Base-by-base conservation (phyloP, 768 basidiomycete genomes). In the Xerocomus brunneocitrinus region DNA sequence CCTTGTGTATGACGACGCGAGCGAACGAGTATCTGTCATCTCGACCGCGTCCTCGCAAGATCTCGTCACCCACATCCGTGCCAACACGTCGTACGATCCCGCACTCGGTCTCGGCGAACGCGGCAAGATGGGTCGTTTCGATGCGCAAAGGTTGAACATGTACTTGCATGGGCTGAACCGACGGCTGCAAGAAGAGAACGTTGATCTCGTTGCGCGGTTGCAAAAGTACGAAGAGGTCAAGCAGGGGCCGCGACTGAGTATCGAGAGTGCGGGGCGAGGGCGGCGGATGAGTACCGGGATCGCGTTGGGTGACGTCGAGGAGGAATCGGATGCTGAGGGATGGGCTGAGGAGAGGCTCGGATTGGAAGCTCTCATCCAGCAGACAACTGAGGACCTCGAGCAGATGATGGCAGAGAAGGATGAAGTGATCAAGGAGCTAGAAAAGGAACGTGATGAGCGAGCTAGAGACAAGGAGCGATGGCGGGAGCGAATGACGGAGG, bases 11-110 rank as follows among this genome's bases (percentile, higher is more conserved):
- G 83, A 84, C 53, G 72, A 75, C 13, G 73, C 69, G 4, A 70
- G 68, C 9, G 85, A 85, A 55, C 75, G 79, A 38, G 80, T 76
- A 0, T 92, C 91, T 1, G 83, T 87, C 67, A 74, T 89, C 44
- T 92, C 91, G 4, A 91, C 87, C 1, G 81, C 88, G 1, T 92
- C 91, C 1, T 93, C 93, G 24, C 89, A 95, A 58, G 92, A 95
- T 65, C 74, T 95, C 39, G 91, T 90, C 2, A 83, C 85, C 5
- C 84, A 90, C 64, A 69, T 74, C 46, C 81, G 89, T 8, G 87
- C 82, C 52, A 95, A 95, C 63, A 89, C 90, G 12, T 93, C 91
- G 8, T 91, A 94, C 56, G 93, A 94, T 62, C 89, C 89, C 25
- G 81, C 84, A 2, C 82, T 90, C 65, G 89, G 88, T 13, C 82